Evolutionary conservation across 1,284 basidiomycete species (phyloP).

Genomic region (Crepidotus sp.): DNA sequence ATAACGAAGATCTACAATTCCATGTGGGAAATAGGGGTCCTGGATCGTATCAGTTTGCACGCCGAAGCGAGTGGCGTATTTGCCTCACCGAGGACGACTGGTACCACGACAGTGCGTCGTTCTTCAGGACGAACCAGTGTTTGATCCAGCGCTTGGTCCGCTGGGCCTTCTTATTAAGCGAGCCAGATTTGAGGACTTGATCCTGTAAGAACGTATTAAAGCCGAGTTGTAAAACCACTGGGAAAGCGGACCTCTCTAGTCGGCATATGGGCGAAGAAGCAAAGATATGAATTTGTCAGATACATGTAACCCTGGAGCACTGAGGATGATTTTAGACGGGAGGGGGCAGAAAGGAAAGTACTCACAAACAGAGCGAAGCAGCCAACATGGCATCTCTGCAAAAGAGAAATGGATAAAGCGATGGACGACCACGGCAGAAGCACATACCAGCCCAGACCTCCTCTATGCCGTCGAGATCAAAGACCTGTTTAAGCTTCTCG

Average conservation of each 20-base stretch:
- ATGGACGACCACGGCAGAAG: conserved; percentile 6
- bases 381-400: conserved; percentile 81
- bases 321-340: conserved; percentile 24
- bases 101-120: conserved; percentile 91
- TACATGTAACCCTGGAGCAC: conserved; percentile 97
- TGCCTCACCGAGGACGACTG: conserved; percentile 74
- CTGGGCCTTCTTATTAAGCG: conserved; percentile 75
- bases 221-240: background rate
- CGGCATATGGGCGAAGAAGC: conserved; percentile 96
- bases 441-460: conserved; percentile 74
- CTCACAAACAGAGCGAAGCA: conserved; percentile 79
- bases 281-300: conserved; percentile 83
- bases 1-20: conserved; percentile 89
- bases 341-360: conserved; percentile 22
- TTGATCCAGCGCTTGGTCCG: conserved; percentile 84
- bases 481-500: conserved; percentile 79
- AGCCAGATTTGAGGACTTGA: conserved; percentile 81
- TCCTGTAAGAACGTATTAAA: conserved; percentile 41
- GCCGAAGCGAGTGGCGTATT: conserved; percentile 8
- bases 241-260: conserved; percentile 57
- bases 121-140: conserved; percentile 92
- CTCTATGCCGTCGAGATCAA: conserved; percentile 67
- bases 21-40: conserved; percentile 96
- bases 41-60: conserved; percentile 24
- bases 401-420: conserved; percentile 18